These are phyloP conservation scores for Cryptococcus sp. DNA, from an alignment of 1,284 basidiomycete genomes.

Conservation along the genomic window DNA sequence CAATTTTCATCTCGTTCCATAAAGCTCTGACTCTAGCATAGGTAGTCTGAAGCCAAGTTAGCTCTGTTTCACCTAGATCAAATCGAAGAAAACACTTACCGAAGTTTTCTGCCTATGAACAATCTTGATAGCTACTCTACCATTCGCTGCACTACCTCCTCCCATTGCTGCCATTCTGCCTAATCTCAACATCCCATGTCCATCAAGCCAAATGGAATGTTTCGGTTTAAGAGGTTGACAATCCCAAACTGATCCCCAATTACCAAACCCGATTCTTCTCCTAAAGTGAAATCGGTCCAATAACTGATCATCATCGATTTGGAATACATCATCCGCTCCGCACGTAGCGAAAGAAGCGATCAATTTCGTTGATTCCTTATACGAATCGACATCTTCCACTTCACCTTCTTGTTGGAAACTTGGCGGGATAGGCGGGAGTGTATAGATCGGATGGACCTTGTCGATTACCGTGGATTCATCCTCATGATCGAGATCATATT, in stretches of 20 bases:
- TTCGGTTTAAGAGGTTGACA: conserved; percentile 6
- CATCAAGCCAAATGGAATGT: neutral
- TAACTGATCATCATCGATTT: conserved; percentile 38
- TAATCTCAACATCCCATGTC: conserved; percentile 1
- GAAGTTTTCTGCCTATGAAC: conserved; percentile 61
- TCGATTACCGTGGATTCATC: neutral
- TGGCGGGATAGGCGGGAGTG: neutral
- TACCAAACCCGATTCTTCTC: conserved; percentile 43
- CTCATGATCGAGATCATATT: neutral
- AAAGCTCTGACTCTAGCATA: conserved; percentile 79
- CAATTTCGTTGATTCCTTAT: neutral
- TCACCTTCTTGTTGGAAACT: neutral
- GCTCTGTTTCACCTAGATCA: neutral
- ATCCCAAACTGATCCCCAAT: conserved; percentile 47
- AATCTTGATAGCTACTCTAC: conserved; percentile 78
- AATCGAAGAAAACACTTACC: conserved; percentile 15
- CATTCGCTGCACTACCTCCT: conserved; percentile 28
- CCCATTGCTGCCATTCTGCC: conserved; percentile 22
- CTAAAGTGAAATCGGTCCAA: conserved; percentile 33
- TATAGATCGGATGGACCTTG: neutral
- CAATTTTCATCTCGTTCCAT: conserved; percentile 94
- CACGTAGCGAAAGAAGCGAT: conserved; percentile 2
- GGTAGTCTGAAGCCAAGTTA: conserved; percentile 53
- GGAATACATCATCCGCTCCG: conserved; percentile 20
- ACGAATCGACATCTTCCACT: neutral